Conservation (phyloP, 2,329 filamentous ascomycete genomes). For the Pseudonectria buxi region DNA sequence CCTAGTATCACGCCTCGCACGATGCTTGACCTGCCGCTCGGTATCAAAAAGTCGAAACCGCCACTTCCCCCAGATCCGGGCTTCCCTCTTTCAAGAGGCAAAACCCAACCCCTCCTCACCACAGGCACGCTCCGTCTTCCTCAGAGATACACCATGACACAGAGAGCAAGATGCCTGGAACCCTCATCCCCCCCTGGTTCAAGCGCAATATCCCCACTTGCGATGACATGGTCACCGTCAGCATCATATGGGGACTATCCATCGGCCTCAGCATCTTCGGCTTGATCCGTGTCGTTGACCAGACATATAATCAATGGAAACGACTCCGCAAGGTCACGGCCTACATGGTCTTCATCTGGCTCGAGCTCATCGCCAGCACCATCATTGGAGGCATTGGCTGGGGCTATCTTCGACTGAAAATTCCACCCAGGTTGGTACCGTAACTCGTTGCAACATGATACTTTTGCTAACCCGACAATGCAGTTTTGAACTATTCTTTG, state of each 20-base stretch:
- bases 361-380: conserved; percentile 28
- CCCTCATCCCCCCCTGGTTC: conserved; percentile 21
- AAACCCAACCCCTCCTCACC: too few species aligned
- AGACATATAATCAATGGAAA: conserved; percentile 26
- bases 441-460: neutral
- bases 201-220: conserved; percentile 11
- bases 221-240: conserved; percentile 28
- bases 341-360: conserved; percentile 36
- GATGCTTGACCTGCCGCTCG: too few species aligned
- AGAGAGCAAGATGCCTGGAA: conserved; percentile 8
- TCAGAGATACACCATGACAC: conserved; percentile 11
- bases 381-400: conserved; percentile 30
- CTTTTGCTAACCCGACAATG: conserved; percentile 7
- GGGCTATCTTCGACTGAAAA: conserved; percentile 27
- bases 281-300: conserved; percentile 27
- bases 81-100: too few species aligned
- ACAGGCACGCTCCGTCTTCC: too few species aligned
- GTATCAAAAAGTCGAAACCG: too few species aligned
- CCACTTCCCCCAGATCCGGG: too few species aligned
- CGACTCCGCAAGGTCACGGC: conserved; percentile 26
- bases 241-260: conserved; percentile 31
- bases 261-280: conserved; percentile 30
- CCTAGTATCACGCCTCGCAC: too few species aligned
- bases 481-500: conserved; percentile 24
- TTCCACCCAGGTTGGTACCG: conserved; percentile 18